A percentile compares a stretch with the other conserved stretches of the same genome.
Evolutionary conservation across 192 early-diverging fungal species (phyloP).

Genomic region (Anaeromyces robustus): DNA sequence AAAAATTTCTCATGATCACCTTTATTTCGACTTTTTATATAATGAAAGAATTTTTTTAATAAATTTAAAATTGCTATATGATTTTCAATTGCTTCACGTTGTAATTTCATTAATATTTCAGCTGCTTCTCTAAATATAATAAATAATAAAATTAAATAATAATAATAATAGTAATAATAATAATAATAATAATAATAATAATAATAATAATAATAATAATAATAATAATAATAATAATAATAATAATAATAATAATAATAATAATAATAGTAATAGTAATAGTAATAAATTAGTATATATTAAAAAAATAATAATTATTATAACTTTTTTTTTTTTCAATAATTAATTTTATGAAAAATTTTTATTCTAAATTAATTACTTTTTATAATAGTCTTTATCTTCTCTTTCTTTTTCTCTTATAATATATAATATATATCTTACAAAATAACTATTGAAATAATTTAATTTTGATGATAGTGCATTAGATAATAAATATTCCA

Average conservation of each 20-base stretch:
- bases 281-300: too few relatives aligned
- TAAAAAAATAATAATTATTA: too few relatives aligned
- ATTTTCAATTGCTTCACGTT: background rate
- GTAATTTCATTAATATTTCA: background rate
- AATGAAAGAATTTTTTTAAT: background rate
- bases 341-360: background rate
- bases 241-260: too few relatives aligned
- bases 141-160: too few relatives aligned
- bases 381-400: background rate
- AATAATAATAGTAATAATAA: too few relatives aligned
- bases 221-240: too few relatives aligned
- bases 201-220: too few relatives aligned
- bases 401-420: background rate
- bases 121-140: background rate
- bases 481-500: too few relatives aligned
- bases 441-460: background rate
- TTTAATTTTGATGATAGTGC: too few relatives aligned
- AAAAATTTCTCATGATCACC: background rate
- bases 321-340: too few relatives aligned
- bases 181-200: too few relatives aligned
- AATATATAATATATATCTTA: background rate
- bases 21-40: background rate
- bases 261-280: too few relatives aligned
- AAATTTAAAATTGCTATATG: background rate
- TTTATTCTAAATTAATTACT: background rate